A percentile compares a stretch with the other conserved stretches of the same genome.
Evolutionary conservation across 2,329 filamentous ascomycete genomes (phyloP).

Genomic region (Penicillium expansum): DNA sequence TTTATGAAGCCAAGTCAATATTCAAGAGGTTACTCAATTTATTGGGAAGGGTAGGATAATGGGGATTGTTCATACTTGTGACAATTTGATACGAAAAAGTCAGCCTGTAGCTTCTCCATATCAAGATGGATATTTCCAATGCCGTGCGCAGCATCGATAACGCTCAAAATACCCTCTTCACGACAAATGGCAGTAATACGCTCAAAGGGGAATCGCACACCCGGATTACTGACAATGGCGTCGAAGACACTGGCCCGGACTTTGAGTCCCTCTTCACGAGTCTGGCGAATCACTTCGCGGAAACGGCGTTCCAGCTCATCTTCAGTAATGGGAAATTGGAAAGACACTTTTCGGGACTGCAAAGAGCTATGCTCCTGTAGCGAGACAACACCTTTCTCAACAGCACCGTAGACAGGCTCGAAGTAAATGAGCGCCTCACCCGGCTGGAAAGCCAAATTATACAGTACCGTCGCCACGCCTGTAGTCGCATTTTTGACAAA

Average conservation of each 20-base stretch:
- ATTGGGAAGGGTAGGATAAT: neutral
- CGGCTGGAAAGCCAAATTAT: slow-evolving; percentile 64
- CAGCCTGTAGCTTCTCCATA: slow-evolving; percentile 64
- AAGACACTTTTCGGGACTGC: slow-evolving; percentile 53
- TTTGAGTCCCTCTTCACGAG: slow-evolving; percentile 58
- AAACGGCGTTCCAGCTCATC: slow-evolving; percentile 64
- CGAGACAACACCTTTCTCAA: slow-evolving; percentile 70
- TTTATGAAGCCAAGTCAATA: slow-evolving; percentile 24
- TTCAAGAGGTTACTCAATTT: neutral
- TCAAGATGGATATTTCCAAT: slow-evolving; percentile 75
- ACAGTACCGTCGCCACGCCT: slow-evolving; percentile 68
- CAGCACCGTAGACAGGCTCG: slow-evolving; percentile 72
- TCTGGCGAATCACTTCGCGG: slow-evolving; percentile 53
- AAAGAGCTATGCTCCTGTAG: slow-evolving; percentile 65
- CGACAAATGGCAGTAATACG: slow-evolving; percentile 62
- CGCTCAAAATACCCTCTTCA: slow-evolving; percentile 65
- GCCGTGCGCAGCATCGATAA: slow-evolving; percentile 82
- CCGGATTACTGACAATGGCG: slow-evolving; percentile 74
- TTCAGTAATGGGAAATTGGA: slow-evolving; percentile 69
- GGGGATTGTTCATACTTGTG: slow-evolving; percentile 59
- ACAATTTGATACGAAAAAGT: slow-evolving; percentile 84
- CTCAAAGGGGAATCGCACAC: slow-evolving; percentile 76
- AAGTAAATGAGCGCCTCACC: slow-evolving; percentile 77
- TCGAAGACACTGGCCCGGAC: slow-evolving; percentile 74
- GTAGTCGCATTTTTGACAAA: slow-evolving; percentile 80